Percentiles rank a stretch among this genome's conserved stretches.
These are phyloP conservation scores for Blastomyces gilchristii DNA, from an alignment of 2,329 filamentous ascomycete genomes.

Conservation along the genomic window DNA sequence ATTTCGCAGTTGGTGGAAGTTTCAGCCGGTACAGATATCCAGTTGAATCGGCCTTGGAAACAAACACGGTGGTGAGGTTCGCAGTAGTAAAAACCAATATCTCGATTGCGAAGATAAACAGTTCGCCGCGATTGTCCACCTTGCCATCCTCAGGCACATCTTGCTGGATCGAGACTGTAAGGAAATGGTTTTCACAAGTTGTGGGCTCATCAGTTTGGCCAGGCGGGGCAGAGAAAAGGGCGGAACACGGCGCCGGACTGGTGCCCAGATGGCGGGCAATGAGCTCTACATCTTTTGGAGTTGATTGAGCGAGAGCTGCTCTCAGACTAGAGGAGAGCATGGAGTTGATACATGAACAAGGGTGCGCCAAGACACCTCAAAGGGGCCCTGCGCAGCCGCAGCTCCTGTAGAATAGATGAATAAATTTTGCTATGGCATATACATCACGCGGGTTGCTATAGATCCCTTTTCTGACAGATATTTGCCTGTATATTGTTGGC, in stretches of 20 bases:
- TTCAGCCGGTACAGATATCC: slow-evolving; percentile 65
- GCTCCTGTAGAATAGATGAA: neutral
- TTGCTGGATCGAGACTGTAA: slow-evolving; percentile 45
- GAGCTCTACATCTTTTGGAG: slow-evolving; percentile 49
- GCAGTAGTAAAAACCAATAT: slow-evolving; percentile 76
- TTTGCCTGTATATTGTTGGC: neutral
- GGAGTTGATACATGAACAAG: neutral
- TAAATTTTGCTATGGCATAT: neutral
- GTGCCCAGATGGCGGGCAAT: slow-evolving; percentile 80
- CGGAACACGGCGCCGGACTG: slow-evolving; percentile 59
- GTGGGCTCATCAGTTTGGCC: slow-evolving; percentile 63
- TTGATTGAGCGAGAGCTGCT: slow-evolving; percentile 41
- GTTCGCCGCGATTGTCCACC: slow-evolving; percentile 31
- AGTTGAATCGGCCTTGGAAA: slow-evolving; percentile 94
- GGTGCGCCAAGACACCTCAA: neutral
- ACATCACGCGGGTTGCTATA: neutral
- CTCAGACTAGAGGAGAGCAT: slow-evolving; percentile 29
- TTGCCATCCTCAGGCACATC: neutral
- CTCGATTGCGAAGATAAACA: slow-evolving; percentile 76
- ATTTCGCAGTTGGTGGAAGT: slow-evolving; percentile 50
- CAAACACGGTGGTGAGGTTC: slow-evolving; percentile 74
- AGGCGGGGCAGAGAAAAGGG: slow-evolving; percentile 71
- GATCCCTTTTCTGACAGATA: neutral
- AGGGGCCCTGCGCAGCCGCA: neutral
- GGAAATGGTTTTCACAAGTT: slow-evolving; percentile 76